Conservation (phyloP, 345 rosid species). For the Garcia nutans region DNA sequence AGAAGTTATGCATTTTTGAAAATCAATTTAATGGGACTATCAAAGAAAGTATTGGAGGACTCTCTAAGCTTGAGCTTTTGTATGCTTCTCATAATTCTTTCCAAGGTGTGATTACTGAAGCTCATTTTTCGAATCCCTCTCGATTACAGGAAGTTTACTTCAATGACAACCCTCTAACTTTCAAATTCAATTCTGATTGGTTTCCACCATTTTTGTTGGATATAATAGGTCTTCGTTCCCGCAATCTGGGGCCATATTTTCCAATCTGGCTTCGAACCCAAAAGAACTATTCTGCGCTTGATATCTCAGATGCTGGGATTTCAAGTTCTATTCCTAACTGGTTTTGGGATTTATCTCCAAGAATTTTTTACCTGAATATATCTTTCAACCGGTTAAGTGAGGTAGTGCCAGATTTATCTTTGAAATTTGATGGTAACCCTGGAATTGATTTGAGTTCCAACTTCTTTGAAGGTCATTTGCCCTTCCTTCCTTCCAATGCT, state of each 20-base stretch:
- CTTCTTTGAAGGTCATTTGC: slow-evolving; percentile 25
- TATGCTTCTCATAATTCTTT: slow-evolving; percentile 22
- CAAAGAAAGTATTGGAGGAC: slow-evolving; percentile 12
- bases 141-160: slow-evolving; percentile 3
- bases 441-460: slow-evolving; percentile 27
- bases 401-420: slow-evolving; percentile 18
- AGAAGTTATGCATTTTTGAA: not conserved
- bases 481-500: slow-evolving; percentile 7
- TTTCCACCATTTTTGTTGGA: slow-evolving; percentile 30
- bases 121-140: slow-evolving; percentile 31
- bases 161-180: slow-evolving; percentile 19
- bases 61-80: slow-evolving; percentile 4
- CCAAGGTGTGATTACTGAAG: slow-evolving; percentile 22
- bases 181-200: slow-evolving; percentile 27
- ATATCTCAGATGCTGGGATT: slow-evolving; percentile 30
- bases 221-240: slow-evolving; percentile 1
- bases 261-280: slow-evolving; percentile 36
- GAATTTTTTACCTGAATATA: slow-evolving; percentile 4
- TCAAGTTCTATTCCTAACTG: slow-evolving; percentile 18
- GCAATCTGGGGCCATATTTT: slow-evolving; percentile 32
- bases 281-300: not conserved
- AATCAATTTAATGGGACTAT: slow-evolving; percentile 17
- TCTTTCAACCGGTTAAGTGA: slow-evolving; percentile 37
- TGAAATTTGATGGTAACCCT: not conserved
- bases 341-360: slow-evolving; percentile 25